A percentile compares a stretch with the other conserved stretches of the same genome.
These are phyloP conservation scores for Backusella circina DNA, from an alignment of 192 early-diverging fungal species.

Conservation along the genomic window DNA sequence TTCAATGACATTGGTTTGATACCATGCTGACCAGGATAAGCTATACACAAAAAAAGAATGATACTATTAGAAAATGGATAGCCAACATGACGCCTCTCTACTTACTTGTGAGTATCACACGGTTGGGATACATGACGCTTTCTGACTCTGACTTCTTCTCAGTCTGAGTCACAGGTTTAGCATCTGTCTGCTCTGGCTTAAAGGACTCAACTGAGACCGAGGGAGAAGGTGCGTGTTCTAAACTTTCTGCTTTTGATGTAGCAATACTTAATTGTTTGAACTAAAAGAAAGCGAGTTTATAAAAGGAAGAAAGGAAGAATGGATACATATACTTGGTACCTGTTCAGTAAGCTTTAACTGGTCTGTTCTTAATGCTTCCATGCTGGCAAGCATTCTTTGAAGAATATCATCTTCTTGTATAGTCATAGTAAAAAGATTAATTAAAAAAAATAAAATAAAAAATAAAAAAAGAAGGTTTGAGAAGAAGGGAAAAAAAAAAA, in stretches of 20 bases:
- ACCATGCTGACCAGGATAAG: slow-evolving; percentile 54
- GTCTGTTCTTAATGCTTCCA: slow-evolving; percentile 28
- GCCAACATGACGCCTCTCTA: not conserved
- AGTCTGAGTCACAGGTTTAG: not conserved
- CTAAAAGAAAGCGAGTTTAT: not conserved
- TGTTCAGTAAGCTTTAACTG: slow-evolving; percentile 21
- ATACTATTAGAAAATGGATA: not conserved
- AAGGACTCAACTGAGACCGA: not conserved
- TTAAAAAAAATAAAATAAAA: not conserved
- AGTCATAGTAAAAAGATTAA: slow-evolving; percentile 10
- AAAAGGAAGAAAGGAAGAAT: not conserved
- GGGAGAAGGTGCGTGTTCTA: not conserved
- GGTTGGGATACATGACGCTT: slow-evolving; percentile 19
- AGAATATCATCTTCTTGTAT: slow-evolving; percentile 5
- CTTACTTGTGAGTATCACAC: slow-evolving; percentile 43
- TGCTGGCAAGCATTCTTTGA: slow-evolving; percentile 16
- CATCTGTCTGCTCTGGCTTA: not conserved
- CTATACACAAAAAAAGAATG: slow-evolving; percentile 18
- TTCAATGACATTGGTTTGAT: slow-evolving; percentile 71
- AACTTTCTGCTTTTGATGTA: not conserved
- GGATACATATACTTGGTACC: slow-evolving; percentile 1
- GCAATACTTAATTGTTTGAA: not conserved
- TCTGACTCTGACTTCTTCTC: not conserved
- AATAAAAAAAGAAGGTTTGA: slow-evolving; percentile 22
- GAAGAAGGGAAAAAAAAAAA: slow-evolving; percentile 10